Evolutionary conservation across 805 yeast species (phyloP).

Genomic region (Candida sakaeoensis): DNA sequence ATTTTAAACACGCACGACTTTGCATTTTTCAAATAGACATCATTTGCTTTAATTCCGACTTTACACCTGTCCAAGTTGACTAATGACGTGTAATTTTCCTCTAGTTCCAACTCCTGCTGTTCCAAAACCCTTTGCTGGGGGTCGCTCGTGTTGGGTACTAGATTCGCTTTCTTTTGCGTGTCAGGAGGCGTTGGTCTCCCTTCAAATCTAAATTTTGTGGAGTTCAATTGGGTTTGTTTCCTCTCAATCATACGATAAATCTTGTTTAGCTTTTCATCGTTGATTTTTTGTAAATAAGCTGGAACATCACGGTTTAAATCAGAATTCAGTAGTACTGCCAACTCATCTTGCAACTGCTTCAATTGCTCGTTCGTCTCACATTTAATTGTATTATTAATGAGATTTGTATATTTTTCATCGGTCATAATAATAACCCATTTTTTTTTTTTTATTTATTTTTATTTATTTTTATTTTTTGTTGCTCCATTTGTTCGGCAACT

Average conservation of each 20-base stretch:
- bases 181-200: constrained; percentile 27
- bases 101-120: background rate
- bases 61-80: background rate
- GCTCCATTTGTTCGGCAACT: too few species aligned
- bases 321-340: background rate
- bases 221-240: constrained; percentile 15
- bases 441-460: too few species aligned
- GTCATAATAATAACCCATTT: too few species aligned
- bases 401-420: background rate
- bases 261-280: constrained; percentile 14
- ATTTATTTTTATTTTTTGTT: too few species aligned
- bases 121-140: too few species aligned
- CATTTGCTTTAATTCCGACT: constrained; percentile 5
- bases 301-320: background rate
- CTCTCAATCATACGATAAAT: constrained; percentile 20
- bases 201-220: constrained; percentile 20
- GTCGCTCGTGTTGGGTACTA: too few species aligned
- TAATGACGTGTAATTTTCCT: background rate
- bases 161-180: background rate
- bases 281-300: constrained; percentile 21
- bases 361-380: constrained; percentile 1
- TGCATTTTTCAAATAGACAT: constrained; percentile 22
- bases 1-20: constrained; percentile 15
- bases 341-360: background rate
- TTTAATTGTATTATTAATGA: constrained; percentile 1